phyloP scores from a whole-genome alignment of 345 rosid genomes.

The Iberis pinnata region DNA sequence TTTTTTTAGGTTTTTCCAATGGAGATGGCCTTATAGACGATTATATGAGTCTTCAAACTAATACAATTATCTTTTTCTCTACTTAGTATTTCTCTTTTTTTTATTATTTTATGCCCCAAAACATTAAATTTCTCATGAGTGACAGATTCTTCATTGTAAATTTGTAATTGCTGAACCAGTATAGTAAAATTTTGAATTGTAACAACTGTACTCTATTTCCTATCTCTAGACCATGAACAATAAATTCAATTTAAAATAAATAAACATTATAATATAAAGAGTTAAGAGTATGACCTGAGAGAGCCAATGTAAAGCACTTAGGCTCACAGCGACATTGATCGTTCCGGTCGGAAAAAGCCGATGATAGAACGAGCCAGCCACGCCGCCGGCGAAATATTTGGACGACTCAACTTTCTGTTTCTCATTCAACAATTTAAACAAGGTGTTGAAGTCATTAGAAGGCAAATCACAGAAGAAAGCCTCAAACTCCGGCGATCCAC shows the following conservation, averaged over 20 bases:
- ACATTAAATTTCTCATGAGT: background rate
- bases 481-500: slow-evolving; percentile 42
- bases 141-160: background rate
- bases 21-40: no score
- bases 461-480: slow-evolving; percentile 55
- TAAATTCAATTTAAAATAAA: background rate
- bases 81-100: no score
- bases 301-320: slow-evolving; percentile 66
- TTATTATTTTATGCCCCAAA: no score
- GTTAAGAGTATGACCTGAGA: slow-evolving; percentile 39
- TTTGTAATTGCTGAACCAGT: no score
- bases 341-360: slow-evolving; percentile 46
- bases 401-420: slow-evolving; percentile 8
- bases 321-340: slow-evolving; percentile 50
- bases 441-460: slow-evolving; percentile 49
- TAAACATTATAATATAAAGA: background rate
- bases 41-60: no score
- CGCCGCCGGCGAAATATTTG: slow-evolving; percentile 41
- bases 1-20: no score
- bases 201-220: background rate
- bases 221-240: background rate
- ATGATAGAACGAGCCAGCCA: slow-evolving; percentile 50
- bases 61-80: background rate
- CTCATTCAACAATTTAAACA: slow-evolving; percentile 32
- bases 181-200: no score